phyloP scores from a whole-genome alignment of 306 rosid genomes.

The Acacia acuminata region DNA sequence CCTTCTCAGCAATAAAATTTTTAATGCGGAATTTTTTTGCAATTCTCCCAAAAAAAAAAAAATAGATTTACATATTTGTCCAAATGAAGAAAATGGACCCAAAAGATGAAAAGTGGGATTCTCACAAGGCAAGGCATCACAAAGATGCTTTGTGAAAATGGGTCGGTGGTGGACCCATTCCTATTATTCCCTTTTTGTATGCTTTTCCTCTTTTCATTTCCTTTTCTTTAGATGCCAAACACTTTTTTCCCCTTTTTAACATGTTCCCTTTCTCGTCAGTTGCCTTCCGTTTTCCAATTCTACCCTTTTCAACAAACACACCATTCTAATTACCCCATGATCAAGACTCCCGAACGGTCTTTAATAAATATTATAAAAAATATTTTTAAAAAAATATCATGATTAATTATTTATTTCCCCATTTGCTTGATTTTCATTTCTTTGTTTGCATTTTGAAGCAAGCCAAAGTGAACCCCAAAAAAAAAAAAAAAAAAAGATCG shows the following conservation, averaged over 20 bases:
- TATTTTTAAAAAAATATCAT: too few species aligned
- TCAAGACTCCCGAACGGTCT: not conserved
- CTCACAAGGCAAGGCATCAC: not conserved
- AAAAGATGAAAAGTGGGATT: slow-evolving; percentile 11
- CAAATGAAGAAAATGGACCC: not conserved
- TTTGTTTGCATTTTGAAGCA: not conserved
- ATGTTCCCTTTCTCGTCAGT: not conserved
- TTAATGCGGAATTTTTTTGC: too few species aligned
- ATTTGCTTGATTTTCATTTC: not conserved
- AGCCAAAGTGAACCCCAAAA: too few species aligned
- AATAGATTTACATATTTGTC: not conserved
- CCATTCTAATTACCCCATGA: not conserved
- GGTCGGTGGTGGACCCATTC: slow-evolving; percentile 20
- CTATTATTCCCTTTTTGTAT: not conserved
- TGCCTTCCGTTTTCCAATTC: not conserved
- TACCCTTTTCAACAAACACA: not conserved
- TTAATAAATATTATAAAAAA: not conserved
- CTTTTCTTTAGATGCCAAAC: not conserved
- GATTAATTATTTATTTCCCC: not conserved
- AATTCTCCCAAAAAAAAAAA: too few species aligned
- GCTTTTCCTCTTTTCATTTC: not conserved
- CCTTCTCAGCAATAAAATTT: too few species aligned
- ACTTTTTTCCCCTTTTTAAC: not conserved
- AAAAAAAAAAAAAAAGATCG: too few species aligned
- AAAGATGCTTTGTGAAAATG: slow-evolving; percentile 24